Percentiles rank a stretch among this genome's conserved stretches.
Evolutionary conservation across 148 eudicot genomes (phyloP).

Genomic region (Diospyros lotus): DNA sequence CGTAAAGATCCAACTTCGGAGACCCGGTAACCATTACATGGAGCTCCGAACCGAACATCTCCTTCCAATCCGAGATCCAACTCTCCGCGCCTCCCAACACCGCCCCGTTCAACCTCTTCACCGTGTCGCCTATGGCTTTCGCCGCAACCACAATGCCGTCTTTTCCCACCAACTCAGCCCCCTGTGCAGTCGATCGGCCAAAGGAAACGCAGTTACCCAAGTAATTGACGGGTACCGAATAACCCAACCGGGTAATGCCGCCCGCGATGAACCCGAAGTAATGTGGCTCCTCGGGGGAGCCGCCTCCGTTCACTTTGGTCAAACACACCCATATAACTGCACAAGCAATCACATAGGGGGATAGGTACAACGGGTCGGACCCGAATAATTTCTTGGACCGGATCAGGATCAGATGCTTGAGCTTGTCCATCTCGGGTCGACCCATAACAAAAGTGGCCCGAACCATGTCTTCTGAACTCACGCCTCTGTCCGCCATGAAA

Average conservation of each 20-base stretch:
- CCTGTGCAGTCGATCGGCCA: slow-evolving; percentile 19
- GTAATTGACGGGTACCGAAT: slow-evolving; percentile 24
- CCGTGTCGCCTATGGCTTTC: slow-evolving; percentile 29
- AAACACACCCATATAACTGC: slow-evolving; percentile 41
- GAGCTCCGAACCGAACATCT: slow-evolving; percentile 18
- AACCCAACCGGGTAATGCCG: slow-evolving; percentile 31
- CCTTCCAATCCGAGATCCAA: slow-evolving; percentile 36
- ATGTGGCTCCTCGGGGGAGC: slow-evolving; percentile 11
- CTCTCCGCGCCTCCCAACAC: slow-evolving; percentile 26
- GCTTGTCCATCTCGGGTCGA: slow-evolving; percentile 24
- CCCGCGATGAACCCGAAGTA: slow-evolving; percentile 46
- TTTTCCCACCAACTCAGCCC: slow-evolving; percentile 23
- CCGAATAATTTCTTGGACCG: slow-evolving; percentile 19
- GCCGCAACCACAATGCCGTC: slow-evolving; percentile 48
- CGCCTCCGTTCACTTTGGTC: slow-evolving; percentile 9
- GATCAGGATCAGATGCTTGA: slow-evolving; percentile 26
- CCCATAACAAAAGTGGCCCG: slow-evolving; percentile 44
- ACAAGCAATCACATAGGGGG: slow-evolving; percentile 41
- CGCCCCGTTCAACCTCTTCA: slow-evolving; percentile 24
- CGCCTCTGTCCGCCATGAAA: neutral
- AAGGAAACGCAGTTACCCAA: slow-evolving; percentile 43
- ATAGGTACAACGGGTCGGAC: slow-evolving; percentile 18
- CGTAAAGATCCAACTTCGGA: slow-evolving; percentile 41
- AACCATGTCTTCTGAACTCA: neutral
- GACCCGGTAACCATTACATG: slow-evolving; percentile 47